These are phyloP conservation scores for Termitomyces sp. DNA, from an alignment of 768 basidiomycete genomes.

Conservation along the genomic window DNA sequence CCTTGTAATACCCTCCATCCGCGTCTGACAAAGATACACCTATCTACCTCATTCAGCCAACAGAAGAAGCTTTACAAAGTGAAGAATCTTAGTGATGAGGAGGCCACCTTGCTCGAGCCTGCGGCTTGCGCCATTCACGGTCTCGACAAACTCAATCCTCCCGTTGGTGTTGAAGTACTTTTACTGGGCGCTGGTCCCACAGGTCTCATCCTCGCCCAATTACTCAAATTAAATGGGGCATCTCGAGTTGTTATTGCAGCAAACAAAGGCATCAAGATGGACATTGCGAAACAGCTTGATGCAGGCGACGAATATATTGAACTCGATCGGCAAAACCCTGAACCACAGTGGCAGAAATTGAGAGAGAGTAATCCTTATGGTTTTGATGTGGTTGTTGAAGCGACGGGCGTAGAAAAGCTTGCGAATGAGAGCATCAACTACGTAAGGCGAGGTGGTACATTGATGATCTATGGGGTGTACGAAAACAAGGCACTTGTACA, in stretches of 20 bases:
- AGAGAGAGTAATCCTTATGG: slow-evolving; percentile 82
- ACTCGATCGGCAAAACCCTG: slow-evolving; percentile 70
- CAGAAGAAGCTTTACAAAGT: slow-evolving; percentile 82
- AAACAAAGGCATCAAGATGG: slow-evolving; percentile 88
- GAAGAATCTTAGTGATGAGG: slow-evolving; percentile 81
- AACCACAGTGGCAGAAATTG: slow-evolving; percentile 73
- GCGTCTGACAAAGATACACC: not conserved
- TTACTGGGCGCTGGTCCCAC: slow-evolving; percentile 90
- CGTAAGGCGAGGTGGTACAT: slow-evolving; percentile 76
- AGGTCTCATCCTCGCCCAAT: slow-evolving; percentile 81
- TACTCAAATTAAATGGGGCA: slow-evolving; percentile 85
- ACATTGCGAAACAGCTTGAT: slow-evolving; percentile 73
- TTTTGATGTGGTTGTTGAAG: slow-evolving; percentile 74
- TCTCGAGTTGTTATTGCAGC: slow-evolving; percentile 76
- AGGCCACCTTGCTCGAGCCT: slow-evolving; percentile 84
- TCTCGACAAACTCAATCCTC: slow-evolving; percentile 78
- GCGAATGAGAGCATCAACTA: slow-evolving; percentile 90
- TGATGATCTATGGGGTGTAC: slow-evolving; percentile 91
- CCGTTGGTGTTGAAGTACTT: slow-evolving; percentile 80
- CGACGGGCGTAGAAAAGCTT: slow-evolving; percentile 73
- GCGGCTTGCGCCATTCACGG: slow-evolving; percentile 91
- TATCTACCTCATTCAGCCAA: slow-evolving; percentile 17
- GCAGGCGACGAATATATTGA: slow-evolving; percentile 85
- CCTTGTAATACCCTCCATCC: not conserved
- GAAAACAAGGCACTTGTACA: slow-evolving; percentile 78